These are phyloP conservation scores for Alternaria sp. DNA, from an alignment of 2,329 filamentous ascomycete species.

Conservation along the genomic window DNA sequence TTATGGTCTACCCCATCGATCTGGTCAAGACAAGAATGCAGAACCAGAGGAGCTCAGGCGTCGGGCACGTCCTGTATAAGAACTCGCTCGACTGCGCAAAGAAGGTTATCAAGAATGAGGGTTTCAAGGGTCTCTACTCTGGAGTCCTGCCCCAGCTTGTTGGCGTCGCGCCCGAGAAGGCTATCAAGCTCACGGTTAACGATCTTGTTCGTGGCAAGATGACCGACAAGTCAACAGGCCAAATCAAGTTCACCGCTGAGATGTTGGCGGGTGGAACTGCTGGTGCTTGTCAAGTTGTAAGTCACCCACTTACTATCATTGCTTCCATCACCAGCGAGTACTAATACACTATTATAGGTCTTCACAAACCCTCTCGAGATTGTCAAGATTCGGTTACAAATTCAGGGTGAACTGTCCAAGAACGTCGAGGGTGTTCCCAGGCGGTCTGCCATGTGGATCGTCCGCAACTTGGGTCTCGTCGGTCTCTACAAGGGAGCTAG, in stretches of 20 bases:
- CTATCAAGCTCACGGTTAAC: conserved; percentile 98
- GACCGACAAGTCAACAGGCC: conserved; percentile 73
- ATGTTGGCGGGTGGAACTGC: conserved; percentile 87
- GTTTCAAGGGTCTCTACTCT: conserved; percentile 87
- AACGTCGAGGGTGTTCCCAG: conserved; percentile 79
- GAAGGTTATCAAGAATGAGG: conserved; percentile 94
- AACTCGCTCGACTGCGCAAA: conserved; percentile 95
- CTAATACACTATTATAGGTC: conserved; percentile 61
- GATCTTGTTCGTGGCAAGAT: conserved; percentile 82
- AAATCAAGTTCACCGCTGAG: conserved; percentile 75
- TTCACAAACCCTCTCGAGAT: conserved; percentile 99
- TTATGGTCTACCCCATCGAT: conserved; percentile 99
- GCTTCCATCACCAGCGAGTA: neutral
- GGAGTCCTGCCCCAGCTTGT: conserved; percentile 94
- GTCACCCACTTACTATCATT: conserved; percentile 36
- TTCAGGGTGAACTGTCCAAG: conserved; percentile 95
- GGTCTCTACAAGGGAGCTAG: conserved; percentile 97
- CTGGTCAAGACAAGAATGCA: conserved; percentile 98
- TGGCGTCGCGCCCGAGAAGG: conserved; percentile 98
- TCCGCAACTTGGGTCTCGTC: conserved; percentile 89
- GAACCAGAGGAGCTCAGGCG: conserved; percentile 81
- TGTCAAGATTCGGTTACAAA: conserved; percentile 97
- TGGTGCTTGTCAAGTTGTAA: conserved; percentile 93
- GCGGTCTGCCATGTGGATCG: conserved; percentile 96
- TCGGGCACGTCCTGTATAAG: conserved; percentile 90